phyloP scores from a whole-genome alignment of 1,284 basidiomycete species.

The Pseudozyma hubeiensis region DNA sequence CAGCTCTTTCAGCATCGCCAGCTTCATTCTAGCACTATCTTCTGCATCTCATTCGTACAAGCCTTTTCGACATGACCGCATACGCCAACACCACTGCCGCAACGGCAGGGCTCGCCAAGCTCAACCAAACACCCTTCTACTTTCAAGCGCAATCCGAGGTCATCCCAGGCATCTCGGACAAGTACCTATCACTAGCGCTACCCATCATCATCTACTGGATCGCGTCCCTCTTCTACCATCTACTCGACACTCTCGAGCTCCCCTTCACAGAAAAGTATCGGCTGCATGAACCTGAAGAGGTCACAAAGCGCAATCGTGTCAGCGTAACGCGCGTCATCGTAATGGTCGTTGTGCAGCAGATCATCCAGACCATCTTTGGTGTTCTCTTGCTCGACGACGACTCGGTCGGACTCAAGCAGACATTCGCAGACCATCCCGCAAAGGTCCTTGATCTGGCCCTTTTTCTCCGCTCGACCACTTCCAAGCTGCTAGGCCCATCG shows the following conservation, averaged over 20 bases:
- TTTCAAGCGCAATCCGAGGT: constrained; percentile 74
- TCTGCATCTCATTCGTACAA: background rate
- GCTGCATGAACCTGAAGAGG: constrained; percentile 87
- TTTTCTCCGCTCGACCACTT: constrained; percentile 17
- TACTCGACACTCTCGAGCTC: constrained; percentile 78
- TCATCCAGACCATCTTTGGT: constrained; percentile 84
- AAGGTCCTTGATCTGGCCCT: constrained; percentile 36
- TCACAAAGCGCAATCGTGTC: constrained; percentile 81
- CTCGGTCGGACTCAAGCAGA: constrained; percentile 38
- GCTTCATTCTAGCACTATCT: too few relatives aligned
- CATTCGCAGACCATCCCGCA: constrained; percentile 72
- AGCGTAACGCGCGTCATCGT: constrained; percentile 78
- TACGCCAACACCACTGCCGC: constrained; percentile 40
- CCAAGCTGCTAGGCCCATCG: constrained; percentile 20
- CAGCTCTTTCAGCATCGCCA: too few relatives aligned
- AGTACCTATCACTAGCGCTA: constrained; percentile 78
- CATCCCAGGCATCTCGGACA: constrained; percentile 78
- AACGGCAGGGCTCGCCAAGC: constrained; percentile 39
- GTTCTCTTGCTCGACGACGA: constrained; percentile 77
- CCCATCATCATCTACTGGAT: constrained; percentile 91
- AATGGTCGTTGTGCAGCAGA: constrained; percentile 86
- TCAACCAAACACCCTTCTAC: constrained; percentile 69
- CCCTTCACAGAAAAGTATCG: constrained; percentile 85
- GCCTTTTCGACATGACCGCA: constrained; percentile 13
- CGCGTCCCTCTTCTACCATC: constrained; percentile 82